These are phyloP conservation scores for Diversispora epigaea DNA, from an alignment of 192 early-diverging fungal genomes.

Conservation along the genomic window DNA sequence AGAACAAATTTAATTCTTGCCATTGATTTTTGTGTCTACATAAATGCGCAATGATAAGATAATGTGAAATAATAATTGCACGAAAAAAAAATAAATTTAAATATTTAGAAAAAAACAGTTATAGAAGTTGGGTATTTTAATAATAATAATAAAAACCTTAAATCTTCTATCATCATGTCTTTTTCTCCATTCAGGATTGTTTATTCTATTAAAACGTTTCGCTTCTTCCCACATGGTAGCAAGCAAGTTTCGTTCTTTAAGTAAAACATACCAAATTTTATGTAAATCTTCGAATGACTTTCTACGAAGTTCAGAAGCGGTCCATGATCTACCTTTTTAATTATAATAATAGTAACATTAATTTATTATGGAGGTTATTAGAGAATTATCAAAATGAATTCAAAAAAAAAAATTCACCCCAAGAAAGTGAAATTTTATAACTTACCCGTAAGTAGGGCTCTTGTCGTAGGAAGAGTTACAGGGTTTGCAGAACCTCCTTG, in stretches of 20 bases:
- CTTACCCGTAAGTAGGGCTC: conserved; percentile 4
- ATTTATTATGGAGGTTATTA: not conserved
- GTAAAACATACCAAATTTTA: conserved; percentile 87
- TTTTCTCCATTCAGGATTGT: not conserved
- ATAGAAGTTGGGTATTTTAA: not conserved
- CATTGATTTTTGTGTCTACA: conserved; percentile 79
- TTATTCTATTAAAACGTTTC: not conserved
- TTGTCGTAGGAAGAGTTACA: not conserved
- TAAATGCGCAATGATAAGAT: not conserved
- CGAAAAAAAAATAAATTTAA: not conserved
- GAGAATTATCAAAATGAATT: not conserved
- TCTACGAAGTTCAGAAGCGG: conserved; percentile 78
- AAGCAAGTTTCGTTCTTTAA: conserved; percentile 83
- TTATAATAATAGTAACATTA: not conserved
- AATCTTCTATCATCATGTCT: conserved; percentile 4
- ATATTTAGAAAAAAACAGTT: too few species aligned
- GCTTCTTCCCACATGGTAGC: conserved; percentile 72
- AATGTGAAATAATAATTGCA: not conserved
- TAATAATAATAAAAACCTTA: not conserved
- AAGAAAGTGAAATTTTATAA: not conserved
- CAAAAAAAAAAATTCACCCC: not conserved
- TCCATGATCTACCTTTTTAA: conserved; percentile 80
- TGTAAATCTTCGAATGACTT: conserved; percentile 98
- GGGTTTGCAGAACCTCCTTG: not conserved
- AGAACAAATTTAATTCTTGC: conserved; percentile 79